Evolutionary conservation across 208 protist genomes (phyloP).

Genomic region (Trypanosoma melophagium): DNA sequence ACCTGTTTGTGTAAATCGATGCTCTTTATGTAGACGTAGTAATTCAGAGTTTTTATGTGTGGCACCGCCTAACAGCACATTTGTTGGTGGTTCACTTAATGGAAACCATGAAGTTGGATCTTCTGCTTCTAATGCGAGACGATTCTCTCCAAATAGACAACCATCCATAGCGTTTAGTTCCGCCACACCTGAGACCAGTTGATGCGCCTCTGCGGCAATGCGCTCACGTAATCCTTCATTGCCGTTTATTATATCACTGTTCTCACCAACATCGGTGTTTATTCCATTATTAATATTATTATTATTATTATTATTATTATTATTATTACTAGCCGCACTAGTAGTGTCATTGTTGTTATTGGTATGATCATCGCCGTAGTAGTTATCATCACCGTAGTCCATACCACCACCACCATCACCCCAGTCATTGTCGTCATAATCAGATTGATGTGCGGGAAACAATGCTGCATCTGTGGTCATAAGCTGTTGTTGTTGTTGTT

Average conservation of each 20-base stretch:
- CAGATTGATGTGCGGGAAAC: not conserved
- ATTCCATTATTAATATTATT: slow-evolving; percentile 16
- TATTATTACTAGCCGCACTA: slow-evolving; percentile 1
- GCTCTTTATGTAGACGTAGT: slow-evolving; percentile 58
- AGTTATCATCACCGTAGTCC: slow-evolving; percentile 24
- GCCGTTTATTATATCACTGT: slow-evolving; percentile 1
- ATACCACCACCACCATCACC: slow-evolving; percentile 31
- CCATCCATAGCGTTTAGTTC: slow-evolving; percentile 71
- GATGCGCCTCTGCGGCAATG: slow-evolving; percentile 44
- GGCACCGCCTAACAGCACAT: slow-evolving; percentile 27
- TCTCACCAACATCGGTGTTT: not conserved
- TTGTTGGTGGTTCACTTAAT: slow-evolving; percentile 39
- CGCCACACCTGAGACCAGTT: slow-evolving; percentile 57
- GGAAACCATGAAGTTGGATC: slow-evolving; percentile 75
- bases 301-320: slow-evolving; percentile 12
- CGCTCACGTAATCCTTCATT: slow-evolving; percentile 16
- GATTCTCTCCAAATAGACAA: slow-evolving; percentile 43
- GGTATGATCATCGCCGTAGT: slow-evolving; percentile 21
- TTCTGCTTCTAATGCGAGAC: slow-evolving; percentile 79
- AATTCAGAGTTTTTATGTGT: slow-evolving; percentile 49
- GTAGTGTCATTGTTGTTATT: not conserved
- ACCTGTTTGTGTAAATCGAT: slow-evolving; percentile 33
- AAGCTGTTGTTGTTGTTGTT: no score
- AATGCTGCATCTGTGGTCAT: not conserved
- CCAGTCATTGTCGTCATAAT: slow-evolving; percentile 10